Percentiles rank a stretch among this genome's conserved stretches.
These are phyloP conservation scores for Turnera subulata DNA, from an alignment of 345 rosid species.

Conservation along the genomic window DNA sequence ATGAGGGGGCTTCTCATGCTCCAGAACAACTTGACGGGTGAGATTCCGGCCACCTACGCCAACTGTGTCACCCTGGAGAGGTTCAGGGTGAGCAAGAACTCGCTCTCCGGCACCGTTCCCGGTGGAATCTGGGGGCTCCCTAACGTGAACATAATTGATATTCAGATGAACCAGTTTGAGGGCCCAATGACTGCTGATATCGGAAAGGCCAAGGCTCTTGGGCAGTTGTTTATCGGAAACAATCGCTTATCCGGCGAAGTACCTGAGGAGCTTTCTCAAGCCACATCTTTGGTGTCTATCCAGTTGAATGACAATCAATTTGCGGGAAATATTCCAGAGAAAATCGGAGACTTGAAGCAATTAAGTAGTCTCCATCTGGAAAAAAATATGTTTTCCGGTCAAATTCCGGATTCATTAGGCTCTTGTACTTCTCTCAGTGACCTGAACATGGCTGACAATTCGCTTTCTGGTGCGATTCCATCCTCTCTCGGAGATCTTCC, in stretches of 20 bases:
- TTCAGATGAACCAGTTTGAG: slow-evolving; percentile 47
- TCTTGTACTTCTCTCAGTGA: slow-evolving; percentile 56
- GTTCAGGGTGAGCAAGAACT: slow-evolving; percentile 69
- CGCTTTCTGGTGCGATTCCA: slow-evolving; percentile 63
- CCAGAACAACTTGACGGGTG: slow-evolving; percentile 69
- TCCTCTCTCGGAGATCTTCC: slow-evolving; percentile 60
- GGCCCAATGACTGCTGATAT: slow-evolving; percentile 61
- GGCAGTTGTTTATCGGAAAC: slow-evolving; percentile 37
- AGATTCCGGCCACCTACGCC: slow-evolving; percentile 62
- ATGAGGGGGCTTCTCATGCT: slow-evolving; percentile 64
- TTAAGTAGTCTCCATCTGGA: slow-evolving; percentile 59
- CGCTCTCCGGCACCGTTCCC: slow-evolving; percentile 64
- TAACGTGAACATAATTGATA: slow-evolving; percentile 49
- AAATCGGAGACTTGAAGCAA: slow-evolving; percentile 47
- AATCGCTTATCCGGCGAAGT: slow-evolving; percentile 67
- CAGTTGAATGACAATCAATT: slow-evolving; percentile 57
- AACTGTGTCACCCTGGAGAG: slow-evolving; percentile 53
- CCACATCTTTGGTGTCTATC: slow-evolving; percentile 36
- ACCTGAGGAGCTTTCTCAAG: slow-evolving; percentile 59
- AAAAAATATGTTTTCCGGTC: slow-evolving; percentile 51
- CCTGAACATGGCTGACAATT: slow-evolving; percentile 64
- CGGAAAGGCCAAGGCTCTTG: slow-evolving; percentile 47
- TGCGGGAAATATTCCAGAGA: slow-evolving; percentile 54
- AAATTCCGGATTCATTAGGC: slow-evolving; percentile 60
- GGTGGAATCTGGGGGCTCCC: slow-evolving; percentile 87